Conservation (phyloP, 345 rosid genomes). For the Bruguiera gymnorhiza region DNA sequence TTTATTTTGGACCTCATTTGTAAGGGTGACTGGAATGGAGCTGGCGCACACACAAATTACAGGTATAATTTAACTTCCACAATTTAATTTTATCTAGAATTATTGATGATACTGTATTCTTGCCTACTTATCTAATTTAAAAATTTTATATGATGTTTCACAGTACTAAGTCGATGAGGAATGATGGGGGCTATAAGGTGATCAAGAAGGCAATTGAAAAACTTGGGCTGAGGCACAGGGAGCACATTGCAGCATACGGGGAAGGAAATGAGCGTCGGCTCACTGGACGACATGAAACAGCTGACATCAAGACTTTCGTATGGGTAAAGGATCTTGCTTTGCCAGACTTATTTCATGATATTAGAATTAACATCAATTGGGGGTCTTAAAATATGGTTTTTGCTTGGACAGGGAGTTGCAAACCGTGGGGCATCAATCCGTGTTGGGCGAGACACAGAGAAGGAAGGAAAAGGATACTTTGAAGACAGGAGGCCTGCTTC, state of each 20-base stretch:
- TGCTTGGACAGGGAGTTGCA: conserved; percentile 62
- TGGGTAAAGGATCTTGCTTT: conserved; percentile 47
- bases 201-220: conserved; percentile 87
- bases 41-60: conserved; percentile 93
- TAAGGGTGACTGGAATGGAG: conserved; percentile 93
- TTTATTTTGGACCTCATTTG: neutral
- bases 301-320: conserved; percentile 67
- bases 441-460: conserved; percentile 80
- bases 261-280: conserved; percentile 93
- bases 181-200: conserved; percentile 62
- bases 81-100: no score
- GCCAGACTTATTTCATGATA: neutral
- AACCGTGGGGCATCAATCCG: conserved; percentile 84
- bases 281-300: conserved; percentile 81
- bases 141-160: conserved; percentile 1
- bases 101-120: no score
- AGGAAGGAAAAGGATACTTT: conserved; percentile 72
- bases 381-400: no score
- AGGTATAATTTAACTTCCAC: conserved; percentile 37
- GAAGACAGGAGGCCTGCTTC: conserved; percentile 93
- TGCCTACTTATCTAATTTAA: neutral
- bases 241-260: conserved; percentile 88
- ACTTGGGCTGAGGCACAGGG: conserved; percentile 74
- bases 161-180: conserved; percentile 83
- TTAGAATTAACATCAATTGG: no score